Conservation (phyloP, 805 yeast genomes). For the Suhomyces emberorum region DNA sequence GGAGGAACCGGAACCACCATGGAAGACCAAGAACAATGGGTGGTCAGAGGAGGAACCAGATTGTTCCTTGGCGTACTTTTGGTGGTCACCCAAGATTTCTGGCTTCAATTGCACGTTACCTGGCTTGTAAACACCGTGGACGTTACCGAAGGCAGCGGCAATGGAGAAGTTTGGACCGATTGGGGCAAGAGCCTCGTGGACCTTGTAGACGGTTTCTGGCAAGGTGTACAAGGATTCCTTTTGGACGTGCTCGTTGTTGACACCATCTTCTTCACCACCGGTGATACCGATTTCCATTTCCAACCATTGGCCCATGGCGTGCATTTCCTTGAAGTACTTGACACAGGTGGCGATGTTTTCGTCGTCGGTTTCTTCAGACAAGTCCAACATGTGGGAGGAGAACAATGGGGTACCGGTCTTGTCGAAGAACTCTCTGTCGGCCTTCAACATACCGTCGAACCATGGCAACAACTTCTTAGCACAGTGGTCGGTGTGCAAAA, state of each 20-base stretch:
- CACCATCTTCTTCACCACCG: conserved; percentile 99
- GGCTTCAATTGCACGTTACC: conserved; percentile 96
- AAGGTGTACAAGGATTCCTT: conserved; percentile 88
- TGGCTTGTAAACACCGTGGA: conserved; percentile 99
- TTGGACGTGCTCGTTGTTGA: conserved; percentile 91
- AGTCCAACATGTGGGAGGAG: conserved; percentile 98
- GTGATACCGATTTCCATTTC: conserved; percentile 99
- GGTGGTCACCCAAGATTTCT: conserved; percentile 93
- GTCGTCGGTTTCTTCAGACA: conserved; percentile 94
- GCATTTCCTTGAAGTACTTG: conserved; percentile 91
- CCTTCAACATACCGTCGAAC: conserved; percentile 97
- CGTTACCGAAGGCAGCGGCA: conserved; percentile 99
- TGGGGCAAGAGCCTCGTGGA: conserved; percentile 83
- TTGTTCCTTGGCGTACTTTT: conserved; percentile 76
- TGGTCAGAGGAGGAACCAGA: conserved; percentile 48
- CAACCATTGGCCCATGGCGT: conserved; percentile 94
- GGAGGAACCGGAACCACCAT: conserved; percentile 99
- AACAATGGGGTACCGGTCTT: conserved; percentile 90
- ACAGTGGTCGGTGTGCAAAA: conserved; percentile 98
- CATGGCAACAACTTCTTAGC: conserved; percentile 97
- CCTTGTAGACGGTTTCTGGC: conserved; percentile 91
- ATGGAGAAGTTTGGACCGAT: conserved; percentile 97
- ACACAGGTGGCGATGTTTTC: conserved; percentile 93
- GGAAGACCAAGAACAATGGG: conserved; percentile 97
- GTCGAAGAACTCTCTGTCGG: conserved; percentile 90